Base-by-base conservation (phyloP, 306 rosid genomes). In the Echinosophora koreensis region DNA sequence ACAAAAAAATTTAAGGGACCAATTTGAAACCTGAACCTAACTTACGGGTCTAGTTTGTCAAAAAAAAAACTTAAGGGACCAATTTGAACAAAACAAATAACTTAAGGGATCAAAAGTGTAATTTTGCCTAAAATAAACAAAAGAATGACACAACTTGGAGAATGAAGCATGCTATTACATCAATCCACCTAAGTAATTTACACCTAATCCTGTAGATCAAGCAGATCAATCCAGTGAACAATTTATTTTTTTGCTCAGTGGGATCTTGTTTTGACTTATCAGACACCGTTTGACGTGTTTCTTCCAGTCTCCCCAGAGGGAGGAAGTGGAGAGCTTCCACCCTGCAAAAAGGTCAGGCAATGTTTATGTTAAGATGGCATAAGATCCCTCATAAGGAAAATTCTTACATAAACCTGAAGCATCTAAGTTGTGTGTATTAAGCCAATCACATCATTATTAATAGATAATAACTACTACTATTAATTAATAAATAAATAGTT, bases 111-210 rank as follows among this genome's bases (percentile, higher is more conserved):
- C n/a, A n/a, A n/a, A n/a, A n/a, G n/a, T n/a, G n/a, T n/a, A n/a
- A n/a, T n/a, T n/a, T n/a, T n/a, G n/a, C n/a, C n/a, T 64, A 13
- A 59, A 70, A 74, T 17, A 32, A 32, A 2, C 13, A 4, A 39
- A 38, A 8, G 2, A 16, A 46, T 41, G 46, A 16, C 37, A 76
- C 35, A 37, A 18, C 66, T 34, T 79, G 46, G 37, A 77, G 73
- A 80, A 68, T 68, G 77, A 77, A 81, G 22, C 41, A 63, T 73
- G 65, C 76, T 67, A 73, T 76, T 60, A 64, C 73, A 73, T 50
- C 32, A 61, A 69, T 55, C 41, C 62, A 78, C 82, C 84, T 81
- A 75, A 63, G 55, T 75, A 75, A 75, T 79, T 56, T 84, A 84
- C 86, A 81, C 66, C 54, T 47, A 15, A 44, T 46, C 18, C 12